These are phyloP conservation scores for Collybiopsis confluens DNA, from an alignment of 768 basidiomycete species.

Conservation along the genomic window DNA sequence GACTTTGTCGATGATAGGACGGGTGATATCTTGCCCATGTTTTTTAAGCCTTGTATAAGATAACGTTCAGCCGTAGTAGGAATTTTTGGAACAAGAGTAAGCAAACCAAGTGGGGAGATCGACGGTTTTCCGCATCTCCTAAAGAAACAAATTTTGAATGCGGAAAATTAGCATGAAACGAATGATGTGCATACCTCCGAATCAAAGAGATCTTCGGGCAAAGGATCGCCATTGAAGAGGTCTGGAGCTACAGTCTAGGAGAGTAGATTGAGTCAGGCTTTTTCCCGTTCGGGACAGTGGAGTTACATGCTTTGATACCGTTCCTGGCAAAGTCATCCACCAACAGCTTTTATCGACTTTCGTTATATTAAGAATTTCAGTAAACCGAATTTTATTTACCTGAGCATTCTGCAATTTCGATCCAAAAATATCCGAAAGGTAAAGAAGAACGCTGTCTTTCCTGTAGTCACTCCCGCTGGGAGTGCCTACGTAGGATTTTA, in stretches of 20 bases:
- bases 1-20: slow-evolving; percentile 51
- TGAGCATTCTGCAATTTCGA: slow-evolving; percentile 26
- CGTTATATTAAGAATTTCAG: background rate
- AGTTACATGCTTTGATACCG: slow-evolving; percentile 8
- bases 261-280: background rate
- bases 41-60: slow-evolving; percentile 38
- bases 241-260: slow-evolving; percentile 14
- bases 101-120: background rate
- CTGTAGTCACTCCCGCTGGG: slow-evolving; percentile 32
- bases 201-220: slow-evolving; percentile 7
- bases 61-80: no score
- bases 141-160: background rate
- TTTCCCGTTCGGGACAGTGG: background rate
- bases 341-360: slow-evolving; percentile 6
- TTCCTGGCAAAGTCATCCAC: slow-evolving; percentile 13
- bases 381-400: background rate
- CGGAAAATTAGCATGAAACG: background rate
- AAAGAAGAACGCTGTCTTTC: slow-evolving; percentile 34
- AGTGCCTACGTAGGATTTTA: slow-evolving; percentile 36
- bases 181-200: background rate
- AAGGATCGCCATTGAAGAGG: slow-evolving; percentile 9
- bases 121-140: background rate
- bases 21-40: slow-evolving; percentile 37
- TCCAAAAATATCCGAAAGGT: slow-evolving; percentile 37
- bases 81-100: background rate